Base-by-base conservation (phyloP, 768 basidiomycete species). In the Leccinum arenicola region DNA sequence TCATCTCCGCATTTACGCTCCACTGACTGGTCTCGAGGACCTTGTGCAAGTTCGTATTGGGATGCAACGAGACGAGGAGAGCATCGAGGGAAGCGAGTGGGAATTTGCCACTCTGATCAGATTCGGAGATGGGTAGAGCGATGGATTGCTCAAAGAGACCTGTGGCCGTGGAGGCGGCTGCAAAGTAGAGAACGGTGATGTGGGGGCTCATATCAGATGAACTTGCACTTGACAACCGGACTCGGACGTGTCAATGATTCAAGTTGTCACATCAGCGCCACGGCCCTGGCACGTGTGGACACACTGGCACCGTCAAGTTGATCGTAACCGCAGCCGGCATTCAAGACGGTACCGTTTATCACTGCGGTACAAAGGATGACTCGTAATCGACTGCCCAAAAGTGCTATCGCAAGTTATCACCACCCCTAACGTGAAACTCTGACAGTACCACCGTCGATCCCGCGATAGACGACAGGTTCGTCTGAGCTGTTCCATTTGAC, bases 1-100 rank as follows among this genome's bases (percentile, higher is more conserved):
- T 80, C 88, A 92, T 92, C 73, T 90, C 89, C 54, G 80, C 87
- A 66, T 92, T 76, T 12, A 93, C 88, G 66, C 90, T 90, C 90
- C 91, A 92, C 68, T 82, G 82, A 63, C 86, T 86, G 33, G 77
- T 74, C 50, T 79, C 70, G 31, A 93, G 75, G 21, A 91, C 78
- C 57, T 78, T 76, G 47, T 69, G 77, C 33, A 93, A 73, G 50
- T 69, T 68, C 6, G 78, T 78, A 9, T 76, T 73, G 3, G 85
- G 81, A 71, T 90, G 82, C 12, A 80, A 78, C 21, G 80, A 76
- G 57, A 81, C 73, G 62, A 89, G 83, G 47, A 83, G 73, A 48
- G 72, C 70, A 54, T 74, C 74, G 56, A 88, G 81, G 36, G 75
- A 77, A 52, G 78, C 77, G 52, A 88, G 79, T 36, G 70, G 80